These are phyloP conservation scores for Globisporangium apiculatum DNA, from an alignment of 352 stramenopile species.

Conservation along the genomic window DNA sequence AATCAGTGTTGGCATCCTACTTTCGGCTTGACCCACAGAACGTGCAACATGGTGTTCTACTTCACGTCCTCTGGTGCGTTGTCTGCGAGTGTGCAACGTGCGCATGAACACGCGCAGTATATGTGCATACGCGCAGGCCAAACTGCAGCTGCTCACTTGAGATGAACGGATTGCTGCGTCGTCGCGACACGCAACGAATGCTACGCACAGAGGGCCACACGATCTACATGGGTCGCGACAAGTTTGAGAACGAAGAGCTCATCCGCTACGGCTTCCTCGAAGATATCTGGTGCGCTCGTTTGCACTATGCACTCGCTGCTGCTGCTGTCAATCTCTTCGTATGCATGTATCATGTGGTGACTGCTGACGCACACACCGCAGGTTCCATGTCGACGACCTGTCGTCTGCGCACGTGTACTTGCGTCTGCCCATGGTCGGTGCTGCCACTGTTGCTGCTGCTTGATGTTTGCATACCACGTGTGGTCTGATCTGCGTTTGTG, in stretches of 20 bases:
- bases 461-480: background rate
- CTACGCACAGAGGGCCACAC: conserved; percentile 67
- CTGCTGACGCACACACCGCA: conserved; percentile 9
- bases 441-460: background rate
- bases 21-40: background rate
- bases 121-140: no score
- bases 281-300: conserved; percentile 84
- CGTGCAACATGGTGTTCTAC: conserved; percentile 62
- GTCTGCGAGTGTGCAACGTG: no score
- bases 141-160: no score
- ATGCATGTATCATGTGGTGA: background rate
- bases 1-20: no score
- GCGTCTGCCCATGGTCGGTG: conserved; percentile 76
- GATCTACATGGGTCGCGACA: conserved; percentile 98
- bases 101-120: no score
- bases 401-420: conserved; percentile 98
- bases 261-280: conserved; percentile 96
- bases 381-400: conserved; percentile 98
- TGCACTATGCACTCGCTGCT: background rate
- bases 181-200: background rate
- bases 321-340: background rate
- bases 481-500: background rate
- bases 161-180: no score
- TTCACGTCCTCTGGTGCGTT: conserved; percentile 72
- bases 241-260: conserved; percentile 99